These are phyloP conservation scores for Coprinopsis marcescibilis DNA, from an alignment of 768 basidiomycete genomes.

Conservation along the genomic window DNA sequence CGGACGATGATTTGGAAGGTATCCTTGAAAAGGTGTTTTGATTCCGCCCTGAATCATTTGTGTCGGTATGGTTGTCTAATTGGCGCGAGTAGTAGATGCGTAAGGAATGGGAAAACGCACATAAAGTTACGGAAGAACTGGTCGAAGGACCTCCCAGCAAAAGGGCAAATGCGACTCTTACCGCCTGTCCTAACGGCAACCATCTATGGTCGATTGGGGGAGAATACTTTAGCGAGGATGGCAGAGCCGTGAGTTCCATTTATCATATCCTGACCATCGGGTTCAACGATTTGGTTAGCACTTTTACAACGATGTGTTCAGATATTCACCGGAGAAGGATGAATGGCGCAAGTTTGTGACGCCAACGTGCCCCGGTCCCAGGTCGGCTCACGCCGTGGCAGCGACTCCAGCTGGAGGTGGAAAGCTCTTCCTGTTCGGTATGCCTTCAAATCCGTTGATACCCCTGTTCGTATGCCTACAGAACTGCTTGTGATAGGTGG, in stretches of 20 bases:
- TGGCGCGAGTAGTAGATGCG: conserved; percentile 56
- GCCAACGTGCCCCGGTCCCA: conserved; percentile 79
- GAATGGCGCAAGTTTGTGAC: conserved; percentile 89
- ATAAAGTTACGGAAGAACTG: conserved; percentile 80
- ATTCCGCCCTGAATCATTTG: conserved; percentile 5
- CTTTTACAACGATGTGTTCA: conserved; percentile 84
- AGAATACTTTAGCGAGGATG: conserved; percentile 85
- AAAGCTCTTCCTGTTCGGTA: conserved; percentile 79
- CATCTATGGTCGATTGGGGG: conserved; percentile 84
- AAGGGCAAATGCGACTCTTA: conserved; percentile 79
- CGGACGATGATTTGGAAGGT: conserved; percentile 72
- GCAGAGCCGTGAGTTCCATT: conserved; percentile 52
- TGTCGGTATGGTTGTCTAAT: background rate
- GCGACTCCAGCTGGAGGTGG: conserved; percentile 75
- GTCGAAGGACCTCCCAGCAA: conserved; percentile 78
- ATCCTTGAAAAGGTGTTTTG: conserved; percentile 69
- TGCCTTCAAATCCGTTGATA: conserved; percentile 5
- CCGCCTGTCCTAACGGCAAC: conserved; percentile 73
- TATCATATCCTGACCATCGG: background rate
- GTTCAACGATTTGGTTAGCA: conserved; percentile 36
- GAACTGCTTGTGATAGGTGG: conserved; percentile 43
- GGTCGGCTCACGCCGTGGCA: conserved; percentile 82
- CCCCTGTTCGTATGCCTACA: background rate
- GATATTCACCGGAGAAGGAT: conserved; percentile 85
- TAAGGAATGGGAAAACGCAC: conserved; percentile 77